A percentile compares a stretch with the other conserved stretches of the same genome.
phyloP scores from a whole-genome alignment of 2,329 filamentous ascomycete species.

The Talaromyces albobiverticillius region DNA sequence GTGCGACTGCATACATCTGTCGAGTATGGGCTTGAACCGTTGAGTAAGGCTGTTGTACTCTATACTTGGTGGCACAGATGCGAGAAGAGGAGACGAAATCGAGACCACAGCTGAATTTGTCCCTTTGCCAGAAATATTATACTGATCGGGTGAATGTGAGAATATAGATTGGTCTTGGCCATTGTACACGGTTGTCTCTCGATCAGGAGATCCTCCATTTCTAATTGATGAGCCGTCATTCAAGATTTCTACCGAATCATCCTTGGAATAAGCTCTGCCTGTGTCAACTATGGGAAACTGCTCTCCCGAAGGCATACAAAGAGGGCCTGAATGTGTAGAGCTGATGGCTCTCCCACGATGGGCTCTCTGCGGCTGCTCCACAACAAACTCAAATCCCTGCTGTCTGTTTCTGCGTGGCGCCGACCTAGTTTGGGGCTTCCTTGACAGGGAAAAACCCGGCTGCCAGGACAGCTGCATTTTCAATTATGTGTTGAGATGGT shows the following conservation, averaged over 20 bases:
- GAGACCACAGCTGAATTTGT: too few relatives aligned
- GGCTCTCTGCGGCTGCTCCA: not conserved
- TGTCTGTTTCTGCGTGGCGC: not conserved
- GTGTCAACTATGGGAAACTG: too few relatives aligned
- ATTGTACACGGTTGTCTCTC: not conserved
- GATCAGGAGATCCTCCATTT: not conserved
- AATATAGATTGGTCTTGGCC: not conserved
- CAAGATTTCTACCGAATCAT: not conserved
- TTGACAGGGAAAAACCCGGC: not conserved
- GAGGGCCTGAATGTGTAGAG: too few relatives aligned
- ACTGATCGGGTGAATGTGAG: too few relatives aligned
- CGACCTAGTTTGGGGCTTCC: not conserved
- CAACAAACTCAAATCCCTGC: not conserved
- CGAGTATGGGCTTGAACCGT: not conserved
- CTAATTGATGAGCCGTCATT: not conserved
- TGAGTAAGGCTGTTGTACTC: not conserved
- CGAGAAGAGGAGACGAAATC: not conserved
- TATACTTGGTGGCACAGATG: not conserved
- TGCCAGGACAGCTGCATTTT: not conserved
- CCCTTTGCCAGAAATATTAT: too few relatives aligned
- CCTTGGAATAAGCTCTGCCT: too few relatives aligned
- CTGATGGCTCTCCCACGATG: not conserved
- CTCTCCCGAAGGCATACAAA: too few relatives aligned
- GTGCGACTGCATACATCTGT: not conserved
- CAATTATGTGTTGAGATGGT: too few relatives aligned